These are phyloP conservation scores for Botrytis cinerea DNA, from an alignment of 2,329 filamentous ascomycete genomes.

Conservation along the genomic window DNA sequence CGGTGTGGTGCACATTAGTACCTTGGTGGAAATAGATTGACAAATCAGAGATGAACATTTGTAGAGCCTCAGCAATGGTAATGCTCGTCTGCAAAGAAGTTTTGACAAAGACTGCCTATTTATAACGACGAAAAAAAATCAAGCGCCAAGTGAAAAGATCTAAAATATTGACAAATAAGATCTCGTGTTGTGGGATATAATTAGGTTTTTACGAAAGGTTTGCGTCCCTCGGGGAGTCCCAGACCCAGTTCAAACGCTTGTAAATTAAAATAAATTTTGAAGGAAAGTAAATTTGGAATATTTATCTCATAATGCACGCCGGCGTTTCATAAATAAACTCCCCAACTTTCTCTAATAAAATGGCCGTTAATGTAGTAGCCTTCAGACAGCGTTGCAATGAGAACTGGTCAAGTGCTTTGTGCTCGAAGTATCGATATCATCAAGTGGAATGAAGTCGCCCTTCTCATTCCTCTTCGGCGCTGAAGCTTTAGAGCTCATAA, in stretches of 20 bases:
- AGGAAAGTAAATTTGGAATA: background rate
- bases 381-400: constrained; percentile 7
- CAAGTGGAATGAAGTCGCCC: constrained; percentile 5
- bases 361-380: background rate
- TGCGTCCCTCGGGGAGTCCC: background rate
- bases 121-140: background rate
- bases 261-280: background rate
- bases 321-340: background rate
- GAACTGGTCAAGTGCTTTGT: background rate
- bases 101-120: background rate
- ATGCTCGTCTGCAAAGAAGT: background rate
- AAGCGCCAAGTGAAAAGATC: background rate
- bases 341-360: background rate
- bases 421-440: background rate
- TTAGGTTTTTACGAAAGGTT: background rate
- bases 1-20: background rate
- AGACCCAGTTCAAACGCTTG: background rate
- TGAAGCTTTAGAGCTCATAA: background rate
- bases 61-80: background rate
- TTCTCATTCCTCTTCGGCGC: constrained; percentile 2
- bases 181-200: background rate
- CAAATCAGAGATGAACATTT: background rate
- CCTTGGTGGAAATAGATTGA: background rate
- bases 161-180: background rate
- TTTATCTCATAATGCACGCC: background rate